phyloP scores from a whole-genome alignment of 2,329 filamentous ascomycete species.

The Ophiosphaerella narmari region DNA sequence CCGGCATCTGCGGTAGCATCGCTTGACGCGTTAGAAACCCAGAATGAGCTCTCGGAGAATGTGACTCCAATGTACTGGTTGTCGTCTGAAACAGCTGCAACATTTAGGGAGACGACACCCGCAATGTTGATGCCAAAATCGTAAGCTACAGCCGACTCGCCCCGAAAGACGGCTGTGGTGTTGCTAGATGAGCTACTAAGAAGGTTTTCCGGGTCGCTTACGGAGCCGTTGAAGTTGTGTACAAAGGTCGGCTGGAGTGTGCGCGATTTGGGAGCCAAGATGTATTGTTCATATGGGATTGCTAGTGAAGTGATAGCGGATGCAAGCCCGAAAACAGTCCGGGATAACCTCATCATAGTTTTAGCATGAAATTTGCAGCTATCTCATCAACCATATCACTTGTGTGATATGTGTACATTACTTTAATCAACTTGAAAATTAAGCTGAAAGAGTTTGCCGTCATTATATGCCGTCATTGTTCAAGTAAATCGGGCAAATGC shows the following conservation, averaged over 20 bases:
- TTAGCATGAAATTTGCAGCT: not conserved
- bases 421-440: too few relatives aligned
- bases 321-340: not conserved
- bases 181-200: slow-evolving; percentile 15
- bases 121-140: slow-evolving; percentile 52
- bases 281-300: slow-evolving; percentile 47
- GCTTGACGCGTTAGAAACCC: slow-evolving; percentile 53
- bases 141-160: slow-evolving; percentile 46
- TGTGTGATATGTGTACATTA: too few relatives aligned
- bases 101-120: slow-evolving; percentile 45
- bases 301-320: slow-evolving; percentile 5
- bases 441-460: not conserved
- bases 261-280: slow-evolving; percentile 48
- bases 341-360: slow-evolving; percentile 4
- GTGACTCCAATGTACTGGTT: slow-evolving; percentile 50
- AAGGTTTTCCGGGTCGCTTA: slow-evolving; percentile 42
- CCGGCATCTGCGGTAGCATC: slow-evolving; percentile 55
- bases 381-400: too few relatives aligned
- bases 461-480: not conserved
- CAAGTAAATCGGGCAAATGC: slow-evolving; percentile 4
- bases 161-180: slow-evolving; percentile 43
- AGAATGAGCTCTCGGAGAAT: slow-evolving; percentile 52
- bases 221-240: slow-evolving; percentile 47
- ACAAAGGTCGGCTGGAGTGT: slow-evolving; percentile 38
- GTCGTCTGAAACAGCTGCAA: slow-evolving; percentile 38